These are phyloP conservation scores for Leccinellum rugosiceps DNA, from an alignment of 768 basidiomycete species.

Conservation along the genomic window DNA sequence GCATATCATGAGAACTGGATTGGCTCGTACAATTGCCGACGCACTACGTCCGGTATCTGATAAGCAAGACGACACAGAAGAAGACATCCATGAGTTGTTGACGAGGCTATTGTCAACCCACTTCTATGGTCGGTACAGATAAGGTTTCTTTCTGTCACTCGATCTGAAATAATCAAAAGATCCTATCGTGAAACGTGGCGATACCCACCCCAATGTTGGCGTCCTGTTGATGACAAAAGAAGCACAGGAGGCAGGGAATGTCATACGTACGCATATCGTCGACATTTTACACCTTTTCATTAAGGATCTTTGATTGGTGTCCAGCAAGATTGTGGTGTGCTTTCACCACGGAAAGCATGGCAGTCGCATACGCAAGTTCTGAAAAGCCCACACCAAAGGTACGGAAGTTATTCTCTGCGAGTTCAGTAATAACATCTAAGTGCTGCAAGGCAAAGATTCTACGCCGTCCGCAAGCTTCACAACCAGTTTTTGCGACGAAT, in stretches of 20 bases:
- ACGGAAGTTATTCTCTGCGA: constrained; percentile 2
- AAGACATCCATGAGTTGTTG: constrained; percentile 58
- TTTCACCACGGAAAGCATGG: constrained; percentile 83
- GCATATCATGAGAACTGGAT: constrained; percentile 53
- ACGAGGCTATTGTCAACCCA: constrained; percentile 41
- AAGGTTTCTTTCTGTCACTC: not conserved
- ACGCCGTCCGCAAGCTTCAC: constrained; percentile 21
- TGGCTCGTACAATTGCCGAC: constrained; percentile 57
- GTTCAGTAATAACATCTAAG: not conserved
- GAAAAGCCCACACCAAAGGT: constrained; percentile 57
- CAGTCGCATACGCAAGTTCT: constrained; percentile 66
- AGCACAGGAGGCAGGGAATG: constrained; percentile 23
- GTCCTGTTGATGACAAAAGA: constrained; percentile 59
- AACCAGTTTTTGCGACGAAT: constrained; percentile 10
- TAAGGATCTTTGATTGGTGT: not conserved
- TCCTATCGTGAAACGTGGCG: constrained; percentile 36
- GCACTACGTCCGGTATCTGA: constrained; percentile 27
- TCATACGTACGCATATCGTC: constrained; percentile 25
- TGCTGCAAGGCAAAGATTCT: constrained; percentile 34
- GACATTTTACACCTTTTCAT: not conserved
- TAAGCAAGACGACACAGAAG: constrained; percentile 24
- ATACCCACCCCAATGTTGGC: constrained; percentile 54
- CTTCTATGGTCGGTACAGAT: constrained; percentile 49
- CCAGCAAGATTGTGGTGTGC: constrained; percentile 77
- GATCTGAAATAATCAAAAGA: constrained; percentile 25